These are phyloP conservation scores for Neonectria neomacrospora DNA, from an alignment of 2,329 filamentous ascomycete species.

Conservation along the genomic window DNA sequence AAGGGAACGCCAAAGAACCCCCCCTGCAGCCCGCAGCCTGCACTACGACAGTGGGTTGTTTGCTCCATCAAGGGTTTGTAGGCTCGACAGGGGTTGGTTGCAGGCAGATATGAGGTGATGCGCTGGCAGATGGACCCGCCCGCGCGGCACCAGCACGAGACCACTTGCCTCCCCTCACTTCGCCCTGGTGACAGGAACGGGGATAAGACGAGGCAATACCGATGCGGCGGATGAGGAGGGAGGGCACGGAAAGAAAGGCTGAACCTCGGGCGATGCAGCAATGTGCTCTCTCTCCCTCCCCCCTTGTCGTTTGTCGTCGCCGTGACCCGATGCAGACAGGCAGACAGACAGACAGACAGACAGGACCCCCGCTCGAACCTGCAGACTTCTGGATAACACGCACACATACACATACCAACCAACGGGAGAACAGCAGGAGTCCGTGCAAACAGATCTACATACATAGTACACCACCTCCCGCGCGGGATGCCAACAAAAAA, in stretches of 20 bases:
- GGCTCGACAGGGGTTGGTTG: too few species aligned
- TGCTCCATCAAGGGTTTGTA: not conserved
- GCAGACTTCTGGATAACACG: slow-evolving; percentile 1
- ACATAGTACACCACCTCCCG: too few species aligned
- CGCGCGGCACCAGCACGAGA: slow-evolving; percentile 18
- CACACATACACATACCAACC: not conserved
- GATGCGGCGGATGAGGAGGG: slow-evolving; percentile 9
- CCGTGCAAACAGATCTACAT: not conserved
- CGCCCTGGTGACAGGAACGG: not conserved
- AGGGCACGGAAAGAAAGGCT: not conserved
- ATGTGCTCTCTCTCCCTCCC: too few species aligned
- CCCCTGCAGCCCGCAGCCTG: not conserved
- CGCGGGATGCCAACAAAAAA: too few species aligned
- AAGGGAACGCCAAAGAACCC: slow-evolving; percentile 33
- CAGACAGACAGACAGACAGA: too few species aligned
- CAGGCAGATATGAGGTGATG: slow-evolving; percentile 22
- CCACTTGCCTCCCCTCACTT: slow-evolving; percentile 15
- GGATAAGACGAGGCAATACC: slow-evolving; percentile 17
- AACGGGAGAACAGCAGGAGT: not conserved
- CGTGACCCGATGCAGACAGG: slow-evolving; percentile 14
- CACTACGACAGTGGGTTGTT: slow-evolving; percentile 13
- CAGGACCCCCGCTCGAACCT: slow-evolving; percentile 5
- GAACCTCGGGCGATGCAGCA: not conserved
- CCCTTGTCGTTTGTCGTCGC: too few species aligned
- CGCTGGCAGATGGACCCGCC: slow-evolving; percentile 18